Evolutionary conservation across 768 basidiomycete genomes (phyloP).

Genomic region (Rhizopogon vesiculosus): DNA sequence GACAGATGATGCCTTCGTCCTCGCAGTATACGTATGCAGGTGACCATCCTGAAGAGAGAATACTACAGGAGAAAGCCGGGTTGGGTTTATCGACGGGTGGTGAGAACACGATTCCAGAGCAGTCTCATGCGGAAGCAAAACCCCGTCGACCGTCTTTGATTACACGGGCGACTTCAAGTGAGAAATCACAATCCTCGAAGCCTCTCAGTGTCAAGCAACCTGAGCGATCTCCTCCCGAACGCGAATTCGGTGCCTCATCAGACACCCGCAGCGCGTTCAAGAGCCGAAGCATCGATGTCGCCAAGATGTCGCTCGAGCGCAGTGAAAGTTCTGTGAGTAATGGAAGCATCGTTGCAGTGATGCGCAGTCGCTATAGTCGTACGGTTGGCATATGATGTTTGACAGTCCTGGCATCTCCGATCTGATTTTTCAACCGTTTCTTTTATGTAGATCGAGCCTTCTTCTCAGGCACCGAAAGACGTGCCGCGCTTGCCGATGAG

Average conservation of each 20-base stretch:
- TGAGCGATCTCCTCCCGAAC: slow-evolving; percentile 16
- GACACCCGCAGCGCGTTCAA: slow-evolving; percentile 15
- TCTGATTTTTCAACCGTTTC: neutral
- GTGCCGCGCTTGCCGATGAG: slow-evolving; percentile 59
- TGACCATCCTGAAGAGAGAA: neutral
- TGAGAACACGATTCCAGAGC: neutral
- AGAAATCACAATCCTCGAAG: slow-evolving; percentile 3
- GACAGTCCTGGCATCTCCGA: neutral
- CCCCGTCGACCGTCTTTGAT: slow-evolving; percentile 19
- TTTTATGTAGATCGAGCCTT: slow-evolving; percentile 38
- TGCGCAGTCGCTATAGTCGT: slow-evolving; percentile 59
- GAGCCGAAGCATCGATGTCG: slow-evolving; percentile 27
- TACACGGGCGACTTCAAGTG: slow-evolving; percentile 14
- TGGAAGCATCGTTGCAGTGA: slow-evolving; percentile 61
- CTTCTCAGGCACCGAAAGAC: slow-evolving; percentile 55
- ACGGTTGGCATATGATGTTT: slow-evolving; percentile 36
- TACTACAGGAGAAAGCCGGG: neutral
- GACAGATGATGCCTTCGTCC: slow-evolving; percentile 1
- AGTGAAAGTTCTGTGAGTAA: slow-evolving; percentile 49
- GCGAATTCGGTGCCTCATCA: slow-evolving; percentile 28
- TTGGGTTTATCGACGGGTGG: neutral
- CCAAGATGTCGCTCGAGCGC: slow-evolving; percentile 38
- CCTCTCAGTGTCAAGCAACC: slow-evolving; percentile 16
- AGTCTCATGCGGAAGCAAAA: slow-evolving; percentile 4
- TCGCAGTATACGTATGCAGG: slow-evolving; percentile 4